Conservation (phyloP, 2,329 filamentous ascomycete species). For the Helminthosporium solani region DNA sequence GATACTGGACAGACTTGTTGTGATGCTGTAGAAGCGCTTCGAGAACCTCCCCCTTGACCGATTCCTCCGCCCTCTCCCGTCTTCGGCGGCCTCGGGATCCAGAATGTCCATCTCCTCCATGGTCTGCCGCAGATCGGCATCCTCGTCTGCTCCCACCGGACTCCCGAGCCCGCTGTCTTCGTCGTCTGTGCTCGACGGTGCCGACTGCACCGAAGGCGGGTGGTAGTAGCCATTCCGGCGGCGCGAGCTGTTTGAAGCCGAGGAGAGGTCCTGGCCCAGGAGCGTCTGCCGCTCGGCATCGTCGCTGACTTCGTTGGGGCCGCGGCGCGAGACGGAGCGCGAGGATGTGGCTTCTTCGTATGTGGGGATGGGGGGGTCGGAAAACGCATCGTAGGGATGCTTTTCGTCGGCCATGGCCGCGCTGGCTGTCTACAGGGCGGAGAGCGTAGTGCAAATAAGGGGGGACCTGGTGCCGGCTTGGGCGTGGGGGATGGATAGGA, state of each 20-base stretch:
- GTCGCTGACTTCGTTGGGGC: conserved; percentile 62
- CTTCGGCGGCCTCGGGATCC: conserved; percentile 38
- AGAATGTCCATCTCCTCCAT: conserved; percentile 68
- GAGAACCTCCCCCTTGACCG: conserved; percentile 47
- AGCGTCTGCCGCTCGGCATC: conserved; percentile 78
- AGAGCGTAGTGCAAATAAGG: conserved; percentile 6
- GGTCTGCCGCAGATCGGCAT: conserved; percentile 70
- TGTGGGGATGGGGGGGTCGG: conserved; percentile 71
- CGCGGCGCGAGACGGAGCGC: conserved; percentile 53
- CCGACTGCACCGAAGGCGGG: conserved; percentile 80
- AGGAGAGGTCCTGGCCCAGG: conserved; percentile 54
- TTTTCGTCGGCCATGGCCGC: conserved; percentile 43
- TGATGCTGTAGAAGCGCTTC: conserved; percentile 58
- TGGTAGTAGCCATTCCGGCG: conserved; percentile 59
- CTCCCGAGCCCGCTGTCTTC: conserved; percentile 53
- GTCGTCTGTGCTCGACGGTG: conserved; percentile 61
- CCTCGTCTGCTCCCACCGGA: conserved; percentile 56
- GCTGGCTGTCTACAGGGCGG: conserved; percentile 3
- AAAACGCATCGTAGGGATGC: conserved; percentile 43
- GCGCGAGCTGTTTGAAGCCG: conserved; percentile 18
- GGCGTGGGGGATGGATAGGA: too few species aligned
- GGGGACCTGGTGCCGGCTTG: conserved; percentile 10
- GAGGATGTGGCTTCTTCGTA: conserved; percentile 78
- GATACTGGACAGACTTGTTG: conserved; percentile 59
- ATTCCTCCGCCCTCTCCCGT: conserved; percentile 30